phyloP scores from a whole-genome alignment of 257 asterid genomes.

The Solanum bukasovii region DNA sequence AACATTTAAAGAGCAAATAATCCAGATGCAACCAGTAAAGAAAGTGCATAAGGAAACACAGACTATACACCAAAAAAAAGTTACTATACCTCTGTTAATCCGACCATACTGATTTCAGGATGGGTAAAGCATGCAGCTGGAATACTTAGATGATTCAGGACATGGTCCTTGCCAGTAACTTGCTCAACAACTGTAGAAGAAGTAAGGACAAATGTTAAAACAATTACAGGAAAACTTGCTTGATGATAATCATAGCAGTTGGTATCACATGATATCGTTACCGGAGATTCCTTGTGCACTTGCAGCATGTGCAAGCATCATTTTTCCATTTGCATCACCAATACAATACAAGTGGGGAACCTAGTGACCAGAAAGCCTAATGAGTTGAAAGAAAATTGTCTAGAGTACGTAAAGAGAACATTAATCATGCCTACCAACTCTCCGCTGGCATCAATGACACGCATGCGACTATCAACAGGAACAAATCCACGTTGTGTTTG shows the following conservation, averaged over 20 bases:
- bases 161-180: constrained; percentile 80
- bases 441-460: constrained; percentile 83
- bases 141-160: constrained; percentile 81
- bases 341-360: constrained; percentile 95
- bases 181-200: constrained; percentile 75
- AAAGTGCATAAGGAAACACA: not conserved
- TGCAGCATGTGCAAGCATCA: constrained; percentile 99
- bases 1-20: not conserved
- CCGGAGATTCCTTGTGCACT: constrained; percentile 98
- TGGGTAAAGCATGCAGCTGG: constrained; percentile 99
- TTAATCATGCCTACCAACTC: constrained; percentile 46
- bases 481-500: constrained; percentile 90
- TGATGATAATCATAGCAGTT: constrained; percentile 1
- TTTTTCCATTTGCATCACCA: constrained; percentile 97
- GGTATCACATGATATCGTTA: constrained; percentile 12
- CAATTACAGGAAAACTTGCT: not conserved
- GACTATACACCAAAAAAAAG: not conserved
- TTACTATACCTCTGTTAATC: constrained; percentile 75
- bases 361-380: constrained; percentile 22
- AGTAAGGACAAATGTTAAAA: constrained; percentile 18
- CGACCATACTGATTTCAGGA: constrained; percentile 99
- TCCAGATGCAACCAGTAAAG: not conserved
- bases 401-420: not conserved
- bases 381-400: constrained; percentile 2
- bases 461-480: constrained; percentile 93